Conservation (phyloP, 106 monocot species). For the Dendrobium huoshanense region DNA sequence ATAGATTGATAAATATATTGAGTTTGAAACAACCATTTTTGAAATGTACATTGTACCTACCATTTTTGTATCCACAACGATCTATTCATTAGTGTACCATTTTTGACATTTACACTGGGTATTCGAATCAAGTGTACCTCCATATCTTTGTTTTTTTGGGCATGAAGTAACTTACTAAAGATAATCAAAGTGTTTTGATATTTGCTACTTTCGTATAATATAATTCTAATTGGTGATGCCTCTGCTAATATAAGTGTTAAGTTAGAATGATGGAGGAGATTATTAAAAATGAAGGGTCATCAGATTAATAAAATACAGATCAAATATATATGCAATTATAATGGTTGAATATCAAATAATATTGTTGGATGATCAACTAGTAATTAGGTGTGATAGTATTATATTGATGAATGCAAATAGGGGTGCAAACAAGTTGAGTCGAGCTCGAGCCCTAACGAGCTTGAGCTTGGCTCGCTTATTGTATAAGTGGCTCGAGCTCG, state of each 20-base stretch:
- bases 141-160: not conserved
- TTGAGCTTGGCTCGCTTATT: too few species aligned
- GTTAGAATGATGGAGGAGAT: not conserved
- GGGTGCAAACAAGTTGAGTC: too few species aligned
- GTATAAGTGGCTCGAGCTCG: too few species aligned
- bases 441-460: too few species aligned
- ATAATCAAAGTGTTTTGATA: not conserved
- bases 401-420: not conserved
- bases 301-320: not conserved
- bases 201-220: not conserved
- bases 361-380: not conserved
- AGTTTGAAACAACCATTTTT: not conserved
- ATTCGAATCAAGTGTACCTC: not conserved
- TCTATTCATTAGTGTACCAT: not conserved
- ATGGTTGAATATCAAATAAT: not conserved
- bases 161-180: not conserved
- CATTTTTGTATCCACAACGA: not conserved
- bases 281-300: not conserved
- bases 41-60: not conserved
- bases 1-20: conserved; percentile 1
- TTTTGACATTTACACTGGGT: not conserved
- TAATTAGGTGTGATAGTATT: not conserved
- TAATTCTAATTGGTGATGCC: not conserved
- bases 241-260: not conserved
- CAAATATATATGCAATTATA: not conserved